These are phyloP conservation scores for Hyphopichia khmerensis DNA, from an alignment of 1,139 yeast species.

Conservation along the genomic window DNA sequence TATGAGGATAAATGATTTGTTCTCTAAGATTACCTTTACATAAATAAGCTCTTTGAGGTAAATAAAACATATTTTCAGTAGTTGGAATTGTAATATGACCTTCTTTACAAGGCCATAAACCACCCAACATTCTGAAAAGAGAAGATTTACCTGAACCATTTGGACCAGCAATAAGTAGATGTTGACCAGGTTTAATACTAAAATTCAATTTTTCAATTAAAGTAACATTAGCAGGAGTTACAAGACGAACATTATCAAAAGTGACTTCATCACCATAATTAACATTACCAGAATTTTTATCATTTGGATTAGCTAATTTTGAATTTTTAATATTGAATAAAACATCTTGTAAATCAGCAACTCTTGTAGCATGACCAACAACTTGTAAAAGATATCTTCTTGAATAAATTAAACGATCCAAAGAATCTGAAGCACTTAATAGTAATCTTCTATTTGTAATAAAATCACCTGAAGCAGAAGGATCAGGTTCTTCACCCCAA, in stretches of 20 bases:
- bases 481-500: conserved; percentile 45
- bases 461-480: conserved; percentile 69
- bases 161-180: conserved; percentile 88
- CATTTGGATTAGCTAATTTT: conserved; percentile 14
- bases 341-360: conserved; percentile 66
- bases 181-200: conserved; percentile 76
- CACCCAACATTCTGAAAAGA: conserved; percentile 84
- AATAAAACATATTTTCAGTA: conserved; percentile 72
- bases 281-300: conserved; percentile 26
- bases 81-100: conserved; percentile 68
- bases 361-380: conserved; percentile 79
- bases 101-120: conserved; percentile 82
- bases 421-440: conserved; percentile 82
- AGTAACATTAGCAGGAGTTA: conserved; percentile 82
- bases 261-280: conserved; percentile 57
- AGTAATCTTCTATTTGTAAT: conserved; percentile 88
- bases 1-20: conserved; percentile 85
- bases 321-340: conserved; percentile 51
- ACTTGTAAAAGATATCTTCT: conserved; percentile 83
- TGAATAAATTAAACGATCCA: conserved; percentile 83
- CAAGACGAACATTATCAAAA: conserved; percentile 71
- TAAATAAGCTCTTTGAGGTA: conserved; percentile 90
- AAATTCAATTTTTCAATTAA: conserved; percentile 68
- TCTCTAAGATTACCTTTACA: conserved; percentile 74
- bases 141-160: conserved; percentile 96